A percentile compares a stretch with the other conserved stretches of the same genome.
Conservation (phyloP, 2,329 filamentous ascomycete genomes). For the Pseudocercospora fijiensis region DNA sequence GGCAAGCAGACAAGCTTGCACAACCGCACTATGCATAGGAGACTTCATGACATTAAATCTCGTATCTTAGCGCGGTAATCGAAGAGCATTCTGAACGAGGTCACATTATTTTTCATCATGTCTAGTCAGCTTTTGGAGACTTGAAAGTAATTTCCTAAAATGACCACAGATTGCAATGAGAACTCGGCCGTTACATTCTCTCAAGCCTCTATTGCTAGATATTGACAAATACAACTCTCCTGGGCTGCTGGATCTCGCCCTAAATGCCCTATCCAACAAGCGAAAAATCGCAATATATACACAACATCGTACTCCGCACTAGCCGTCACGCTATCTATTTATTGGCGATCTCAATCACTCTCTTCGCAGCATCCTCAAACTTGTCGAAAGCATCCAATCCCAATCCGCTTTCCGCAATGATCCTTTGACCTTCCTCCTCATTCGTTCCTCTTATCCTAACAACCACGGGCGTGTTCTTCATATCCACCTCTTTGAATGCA, state of each 20-base stretch:
- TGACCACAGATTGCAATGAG: neutral
- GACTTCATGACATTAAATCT: neutral
- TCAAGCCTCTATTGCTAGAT: neutral
- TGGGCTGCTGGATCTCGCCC: neutral
- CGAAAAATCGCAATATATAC: neutral
- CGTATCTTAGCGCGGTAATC: neutral
- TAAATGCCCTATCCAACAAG: neutral
- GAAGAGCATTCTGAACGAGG: neutral
- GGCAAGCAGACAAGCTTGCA: slow-evolving; percentile 18
- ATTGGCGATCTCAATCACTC: slow-evolving; percentile 60
- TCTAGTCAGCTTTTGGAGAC: neutral
- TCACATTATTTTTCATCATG: neutral
- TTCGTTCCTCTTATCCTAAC: slow-evolving; percentile 74
- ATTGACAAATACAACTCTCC: neutral
- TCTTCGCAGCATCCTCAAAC: slow-evolving; percentile 69
- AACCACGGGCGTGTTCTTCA: slow-evolving; percentile 63
- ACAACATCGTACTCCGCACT: neutral
- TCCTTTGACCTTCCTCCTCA: slow-evolving; percentile 66
- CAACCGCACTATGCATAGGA: slow-evolving; percentile 24
- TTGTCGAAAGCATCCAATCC: slow-evolving; percentile 69
- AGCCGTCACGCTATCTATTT: slow-evolving; percentile 2
- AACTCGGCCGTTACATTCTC: neutral
- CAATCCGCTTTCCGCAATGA: slow-evolving; percentile 68
- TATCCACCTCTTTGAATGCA: slow-evolving; percentile 67
- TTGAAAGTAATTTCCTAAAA: neutral